Percentiles rank a stretch among this genome's conserved stretches.
phyloP scores from a whole-genome alignment of 1,284 basidiomycete species.

The Singerocomus inundabilis region DNA sequence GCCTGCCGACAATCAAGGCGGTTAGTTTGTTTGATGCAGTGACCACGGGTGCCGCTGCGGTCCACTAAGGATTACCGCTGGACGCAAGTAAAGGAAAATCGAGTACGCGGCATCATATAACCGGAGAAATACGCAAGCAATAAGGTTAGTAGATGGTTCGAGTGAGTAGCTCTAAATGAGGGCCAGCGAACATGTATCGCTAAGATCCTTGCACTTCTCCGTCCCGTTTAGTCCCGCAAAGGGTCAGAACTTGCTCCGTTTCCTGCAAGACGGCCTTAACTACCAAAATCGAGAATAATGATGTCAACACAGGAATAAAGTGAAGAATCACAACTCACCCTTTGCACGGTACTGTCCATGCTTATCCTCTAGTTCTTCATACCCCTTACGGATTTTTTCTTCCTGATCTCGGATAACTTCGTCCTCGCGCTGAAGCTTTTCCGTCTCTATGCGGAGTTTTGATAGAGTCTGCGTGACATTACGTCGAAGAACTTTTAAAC shows the following conservation, averaged over 20 bases:
- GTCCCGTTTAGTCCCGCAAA: slow-evolving; percentile 46
- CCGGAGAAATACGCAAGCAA: background rate
- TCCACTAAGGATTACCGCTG: background rate
- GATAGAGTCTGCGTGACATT: slow-evolving; percentile 55
- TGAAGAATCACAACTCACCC: slow-evolving; percentile 38
- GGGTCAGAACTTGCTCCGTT: slow-evolving; percentile 47
- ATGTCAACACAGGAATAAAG: slow-evolving; percentile 9
- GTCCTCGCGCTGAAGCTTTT: slow-evolving; percentile 54
- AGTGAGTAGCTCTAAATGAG: background rate
- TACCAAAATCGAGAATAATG: slow-evolving; percentile 26
- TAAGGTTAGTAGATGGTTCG: background rate
- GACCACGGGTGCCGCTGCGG: background rate
- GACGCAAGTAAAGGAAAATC: background rate
- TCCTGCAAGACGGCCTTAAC: slow-evolving; percentile 60
- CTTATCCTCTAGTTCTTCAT: slow-evolving; percentile 55
- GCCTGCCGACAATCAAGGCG: background rate
- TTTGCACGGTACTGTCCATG: slow-evolving; percentile 55
- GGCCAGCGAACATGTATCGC: background rate
- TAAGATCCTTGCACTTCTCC: slow-evolving; percentile 20
- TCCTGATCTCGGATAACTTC: slow-evolving; percentile 54
- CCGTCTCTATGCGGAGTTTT: slow-evolving; percentile 53
- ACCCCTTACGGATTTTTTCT: slow-evolving; percentile 48
- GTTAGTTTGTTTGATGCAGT: background rate
- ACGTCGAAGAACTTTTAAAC: slow-evolving; percentile 52
- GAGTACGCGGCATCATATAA: background rate